These are phyloP conservation scores for Trichoderma asperellum DNA, from an alignment of 2,329 filamentous ascomycete genomes.

Conservation along the genomic window DNA sequence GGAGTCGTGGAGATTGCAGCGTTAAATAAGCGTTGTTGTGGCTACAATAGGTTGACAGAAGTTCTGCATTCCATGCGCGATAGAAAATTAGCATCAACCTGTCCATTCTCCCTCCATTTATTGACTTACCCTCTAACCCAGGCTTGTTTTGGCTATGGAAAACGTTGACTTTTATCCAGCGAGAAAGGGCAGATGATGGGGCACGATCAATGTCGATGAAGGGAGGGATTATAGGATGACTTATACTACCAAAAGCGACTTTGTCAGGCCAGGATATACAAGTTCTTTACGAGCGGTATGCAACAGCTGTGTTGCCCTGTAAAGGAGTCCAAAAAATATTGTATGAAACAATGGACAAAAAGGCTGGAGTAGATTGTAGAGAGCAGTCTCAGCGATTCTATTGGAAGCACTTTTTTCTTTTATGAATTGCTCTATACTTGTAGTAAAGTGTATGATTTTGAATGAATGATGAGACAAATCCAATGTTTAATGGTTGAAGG, in stretches of 20 bases:
- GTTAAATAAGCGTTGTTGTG: neutral
- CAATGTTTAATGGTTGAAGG: neutral
- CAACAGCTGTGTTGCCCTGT: neutral
- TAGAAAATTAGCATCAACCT: neutral
- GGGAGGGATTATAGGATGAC: neutral
- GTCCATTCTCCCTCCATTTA: neutral
- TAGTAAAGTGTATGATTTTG: neutral
- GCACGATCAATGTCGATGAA: neutral
- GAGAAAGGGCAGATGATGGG: neutral
- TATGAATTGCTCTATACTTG: neutral
- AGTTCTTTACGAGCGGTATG: neutral
- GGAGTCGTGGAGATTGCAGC: neutral
- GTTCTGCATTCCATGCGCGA: neutral
- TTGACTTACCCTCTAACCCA: neutral
- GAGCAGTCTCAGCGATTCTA: slow-evolving; percentile 10
- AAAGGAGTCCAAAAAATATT: neutral
- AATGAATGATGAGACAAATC: neutral
- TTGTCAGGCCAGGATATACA: neutral
- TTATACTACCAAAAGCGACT: neutral
- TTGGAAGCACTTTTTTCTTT: neutral
- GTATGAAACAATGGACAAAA: neutral
- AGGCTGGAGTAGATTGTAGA: slow-evolving; percentile 19
- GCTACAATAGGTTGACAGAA: neutral
- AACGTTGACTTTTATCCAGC: neutral
- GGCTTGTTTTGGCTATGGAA: neutral